Conservation (phyloP, 2,329 filamentous ascomycete species). For the Penicillium sp. region DNA sequence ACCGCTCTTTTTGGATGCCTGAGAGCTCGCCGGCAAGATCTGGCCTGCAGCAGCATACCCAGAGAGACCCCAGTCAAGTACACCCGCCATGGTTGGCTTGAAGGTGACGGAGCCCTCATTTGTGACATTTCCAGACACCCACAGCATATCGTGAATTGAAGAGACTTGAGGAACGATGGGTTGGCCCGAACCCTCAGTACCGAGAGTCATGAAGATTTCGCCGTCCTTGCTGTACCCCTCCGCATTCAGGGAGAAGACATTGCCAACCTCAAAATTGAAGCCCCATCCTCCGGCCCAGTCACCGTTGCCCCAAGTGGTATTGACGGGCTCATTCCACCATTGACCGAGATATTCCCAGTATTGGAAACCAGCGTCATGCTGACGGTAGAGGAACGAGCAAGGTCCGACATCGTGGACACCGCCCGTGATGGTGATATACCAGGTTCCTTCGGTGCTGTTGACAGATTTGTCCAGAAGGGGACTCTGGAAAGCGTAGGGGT, state of each 20-base stretch:
- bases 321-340: slow-evolving; percentile 16
- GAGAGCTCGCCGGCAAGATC: slow-evolving; percentile 11
- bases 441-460: slow-evolving; percentile 9
- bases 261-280: slow-evolving; percentile 17
- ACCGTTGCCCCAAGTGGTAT: slow-evolving; percentile 16
- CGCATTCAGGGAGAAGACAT: slow-evolving; percentile 11
- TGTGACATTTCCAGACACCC: slow-evolving; percentile 10
- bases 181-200: slow-evolving; percentile 10
- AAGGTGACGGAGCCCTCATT: slow-evolving; percentile 8
- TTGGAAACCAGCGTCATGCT: slow-evolving; percentile 11
- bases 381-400: slow-evolving; percentile 15
- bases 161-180: slow-evolving; percentile 10
- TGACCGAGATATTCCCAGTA: slow-evolving; percentile 18
- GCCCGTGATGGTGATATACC: slow-evolving; percentile 17
- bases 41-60: slow-evolving; percentile 16
- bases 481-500: slow-evolving; percentile 16
- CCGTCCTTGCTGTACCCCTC: slow-evolving; percentile 14
- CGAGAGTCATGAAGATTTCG: slow-evolving; percentile 13
- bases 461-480: slow-evolving; percentile 6
- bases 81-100: slow-evolving; percentile 15
- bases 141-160: slow-evolving; percentile 17
- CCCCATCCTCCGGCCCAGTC: slow-evolving; percentile 17
- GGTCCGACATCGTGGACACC: slow-evolving; percentile 14
- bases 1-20: slow-evolving; percentile 11
- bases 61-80: slow-evolving; percentile 16